These are phyloP conservation scores for Bullera alba DNA, from an alignment of 768 basidiomycete genomes.

Conservation along the genomic window DNA sequence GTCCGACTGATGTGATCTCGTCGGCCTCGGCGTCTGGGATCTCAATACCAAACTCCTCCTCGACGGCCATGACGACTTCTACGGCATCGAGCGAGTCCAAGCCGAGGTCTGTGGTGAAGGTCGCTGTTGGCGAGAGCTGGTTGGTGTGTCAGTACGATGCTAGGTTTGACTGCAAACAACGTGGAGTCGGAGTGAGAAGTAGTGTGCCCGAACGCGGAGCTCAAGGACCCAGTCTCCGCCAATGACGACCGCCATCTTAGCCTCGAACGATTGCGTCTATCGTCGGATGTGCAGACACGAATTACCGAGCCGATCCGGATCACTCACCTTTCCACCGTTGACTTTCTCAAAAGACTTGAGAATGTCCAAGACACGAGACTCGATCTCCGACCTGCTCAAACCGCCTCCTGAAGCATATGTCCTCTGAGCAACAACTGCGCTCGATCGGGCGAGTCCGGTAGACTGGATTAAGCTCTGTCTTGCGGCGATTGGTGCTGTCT, in stretches of 20 bases:
- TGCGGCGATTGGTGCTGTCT: no score
- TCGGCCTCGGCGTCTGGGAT: slow-evolving; percentile 97
- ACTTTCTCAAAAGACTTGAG: slow-evolving; percentile 87
- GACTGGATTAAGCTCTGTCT: no score
- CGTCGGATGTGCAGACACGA: no score
- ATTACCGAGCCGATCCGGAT: background rate
- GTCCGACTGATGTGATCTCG: slow-evolving; percentile 80
- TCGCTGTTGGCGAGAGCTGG: slow-evolving; percentile 61
- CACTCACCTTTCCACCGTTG: slow-evolving; percentile 61
- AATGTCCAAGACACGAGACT: slow-evolving; percentile 69
- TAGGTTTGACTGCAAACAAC: background rate
- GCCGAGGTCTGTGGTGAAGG: slow-evolving; percentile 75
- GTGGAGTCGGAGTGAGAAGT: background rate
- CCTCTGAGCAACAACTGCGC: slow-evolving; percentile 14
- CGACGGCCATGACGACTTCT: slow-evolving; percentile 97
- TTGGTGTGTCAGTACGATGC: background rate
- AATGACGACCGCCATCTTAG: no score
- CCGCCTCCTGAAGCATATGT: slow-evolving; percentile 61
- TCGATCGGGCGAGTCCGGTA: no score
- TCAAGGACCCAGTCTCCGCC: background rate
- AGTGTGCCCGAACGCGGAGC: background rate
- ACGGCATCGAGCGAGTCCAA: slow-evolving; percentile 95
- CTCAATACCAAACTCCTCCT: slow-evolving; percentile 98
- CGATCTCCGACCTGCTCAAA: slow-evolving; percentile 62
- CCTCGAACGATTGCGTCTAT: no score